Conservation (phyloP, 139 green algal genomes). For the Astrephomene gubernaculifera region DNA sequence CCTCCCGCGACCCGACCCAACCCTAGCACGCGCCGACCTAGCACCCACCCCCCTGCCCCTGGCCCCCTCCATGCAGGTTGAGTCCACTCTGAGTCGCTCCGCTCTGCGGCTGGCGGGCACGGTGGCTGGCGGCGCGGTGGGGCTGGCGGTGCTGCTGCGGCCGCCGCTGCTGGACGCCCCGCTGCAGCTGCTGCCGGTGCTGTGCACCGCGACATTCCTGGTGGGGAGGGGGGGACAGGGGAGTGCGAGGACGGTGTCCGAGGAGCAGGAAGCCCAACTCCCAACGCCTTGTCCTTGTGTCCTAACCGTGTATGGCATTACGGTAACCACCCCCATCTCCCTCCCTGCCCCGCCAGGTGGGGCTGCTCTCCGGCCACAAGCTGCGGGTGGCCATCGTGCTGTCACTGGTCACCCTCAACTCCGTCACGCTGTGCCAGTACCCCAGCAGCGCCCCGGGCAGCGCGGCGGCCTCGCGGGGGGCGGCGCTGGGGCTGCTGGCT, state of each 20-base stretch:
- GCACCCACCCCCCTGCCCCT: too few relatives aligned
- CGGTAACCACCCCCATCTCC: too few relatives aligned
- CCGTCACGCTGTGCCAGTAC: constrained; percentile 29
- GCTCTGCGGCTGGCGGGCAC: constrained; percentile 5
- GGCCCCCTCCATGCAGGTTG: too few relatives aligned
- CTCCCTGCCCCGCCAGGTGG: too few relatives aligned
- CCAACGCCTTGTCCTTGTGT: not conserved
- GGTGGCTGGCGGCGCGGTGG: not conserved
- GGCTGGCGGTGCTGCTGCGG: constrained; percentile 15
- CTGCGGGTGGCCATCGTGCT: constrained; percentile 1
- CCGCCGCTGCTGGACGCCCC: not conserved
- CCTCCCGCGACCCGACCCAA: too few relatives aligned
- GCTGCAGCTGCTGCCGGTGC: not conserved
- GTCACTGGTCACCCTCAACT: constrained; percentile 5
- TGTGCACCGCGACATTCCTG: constrained; percentile 10
- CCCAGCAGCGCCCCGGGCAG: not conserved
- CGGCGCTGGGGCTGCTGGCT: not conserved
- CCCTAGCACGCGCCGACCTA: too few relatives aligned
- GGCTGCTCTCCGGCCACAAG: not conserved
- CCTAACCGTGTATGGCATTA: too few relatives aligned
- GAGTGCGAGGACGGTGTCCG: not conserved
- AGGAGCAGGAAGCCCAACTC: not conserved
- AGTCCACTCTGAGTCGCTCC: constrained; percentile 11
- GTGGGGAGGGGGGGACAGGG: not conserved
- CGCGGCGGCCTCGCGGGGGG: not conserved